Conservation (phyloP, 1,284 basidiomycete species). For the Bothia castanella region DNA sequence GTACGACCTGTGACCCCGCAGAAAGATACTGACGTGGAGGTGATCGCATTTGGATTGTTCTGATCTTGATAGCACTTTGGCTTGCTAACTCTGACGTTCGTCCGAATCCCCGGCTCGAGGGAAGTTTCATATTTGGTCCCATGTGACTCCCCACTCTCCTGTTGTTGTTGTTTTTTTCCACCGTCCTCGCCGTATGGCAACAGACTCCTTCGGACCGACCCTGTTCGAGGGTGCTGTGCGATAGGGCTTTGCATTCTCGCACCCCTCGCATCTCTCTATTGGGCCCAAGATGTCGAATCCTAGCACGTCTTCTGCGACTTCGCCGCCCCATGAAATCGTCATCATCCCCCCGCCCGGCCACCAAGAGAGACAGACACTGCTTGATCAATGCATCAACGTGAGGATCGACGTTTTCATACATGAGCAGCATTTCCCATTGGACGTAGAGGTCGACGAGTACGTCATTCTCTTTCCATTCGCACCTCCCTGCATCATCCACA, state of each 20-base stretch:
- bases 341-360: slow-evolving; percentile 39
- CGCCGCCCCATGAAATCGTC: slow-evolving; percentile 55
- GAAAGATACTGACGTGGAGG: slow-evolving; percentile 2
- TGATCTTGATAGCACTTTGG: slow-evolving; percentile 16
- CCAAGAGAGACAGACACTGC: slow-evolving; percentile 33
- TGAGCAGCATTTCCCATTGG: slow-evolving; percentile 55
- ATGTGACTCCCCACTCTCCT: slow-evolving; percentile 14
- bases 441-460: slow-evolving; percentile 69
- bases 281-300: slow-evolving; percentile 19
- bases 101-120: slow-evolving; percentile 25
- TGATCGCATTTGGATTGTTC: slow-evolving; percentile 7
- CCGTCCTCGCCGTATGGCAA: slow-evolving; percentile 2
- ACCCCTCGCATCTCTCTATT: slow-evolving; percentile 5
- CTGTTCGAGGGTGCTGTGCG: slow-evolving; percentile 21
- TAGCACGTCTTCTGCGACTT: slow-evolving; percentile 6
- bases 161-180: too few species aligned
- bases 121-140: slow-evolving; percentile 9
- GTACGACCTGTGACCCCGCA: too few species aligned
- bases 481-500: slow-evolving; percentile 1
- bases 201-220: slow-evolving; percentile 1
- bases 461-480: slow-evolving; percentile 28
- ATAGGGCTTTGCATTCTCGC: slow-evolving; percentile 9
- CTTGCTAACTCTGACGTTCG: slow-evolving; percentile 5
- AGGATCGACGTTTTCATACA: slow-evolving; percentile 61
- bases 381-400: slow-evolving; percentile 59